Evolutionary conservation across 148 eudicot species (phyloP).

Genomic region (Rhododendron kiyosumense): DNA sequence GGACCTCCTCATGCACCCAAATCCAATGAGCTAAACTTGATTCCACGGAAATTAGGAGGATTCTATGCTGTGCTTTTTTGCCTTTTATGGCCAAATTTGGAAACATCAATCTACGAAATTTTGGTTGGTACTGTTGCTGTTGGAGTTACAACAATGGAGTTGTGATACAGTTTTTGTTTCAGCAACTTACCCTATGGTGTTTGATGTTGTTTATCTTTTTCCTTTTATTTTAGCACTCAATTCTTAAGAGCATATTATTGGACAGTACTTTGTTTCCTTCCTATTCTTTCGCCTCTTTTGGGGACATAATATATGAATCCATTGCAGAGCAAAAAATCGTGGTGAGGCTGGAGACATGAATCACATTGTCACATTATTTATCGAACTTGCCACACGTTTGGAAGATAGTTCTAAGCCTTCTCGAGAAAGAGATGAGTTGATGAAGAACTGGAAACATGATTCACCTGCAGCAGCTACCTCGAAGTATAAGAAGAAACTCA

Average conservation of each 20-base stretch:
- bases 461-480: slow-evolving; percentile 42
- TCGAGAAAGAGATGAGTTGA: slow-evolving; percentile 46
- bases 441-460: slow-evolving; percentile 61
- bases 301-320: not conserved
- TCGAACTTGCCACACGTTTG: slow-evolving; percentile 60
- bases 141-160: not conserved
- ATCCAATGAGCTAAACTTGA: not conserved
- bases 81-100: not conserved
- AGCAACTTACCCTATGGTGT: not conserved
- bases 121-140: not conserved
- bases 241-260: not conserved
- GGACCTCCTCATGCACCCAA: not conserved
- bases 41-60: not conserved
- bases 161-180: not conserved
- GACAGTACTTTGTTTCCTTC: not conserved
- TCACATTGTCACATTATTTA: slow-evolving; percentile 51
- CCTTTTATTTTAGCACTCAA: not conserved
- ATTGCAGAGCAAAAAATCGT: slow-evolving; percentile 56
- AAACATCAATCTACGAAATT: not conserved
- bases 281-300: not conserved
- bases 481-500: slow-evolving; percentile 52
- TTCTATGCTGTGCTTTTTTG: too few species aligned
- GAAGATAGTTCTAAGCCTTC: slow-evolving; percentile 40
- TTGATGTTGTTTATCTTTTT: not conserved
- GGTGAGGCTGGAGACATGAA: slow-evolving; percentile 70